These are phyloP conservation scores for Dianthus caryophyllus DNA, from an alignment of 148 eudicot species.

Conservation along the genomic window DNA sequence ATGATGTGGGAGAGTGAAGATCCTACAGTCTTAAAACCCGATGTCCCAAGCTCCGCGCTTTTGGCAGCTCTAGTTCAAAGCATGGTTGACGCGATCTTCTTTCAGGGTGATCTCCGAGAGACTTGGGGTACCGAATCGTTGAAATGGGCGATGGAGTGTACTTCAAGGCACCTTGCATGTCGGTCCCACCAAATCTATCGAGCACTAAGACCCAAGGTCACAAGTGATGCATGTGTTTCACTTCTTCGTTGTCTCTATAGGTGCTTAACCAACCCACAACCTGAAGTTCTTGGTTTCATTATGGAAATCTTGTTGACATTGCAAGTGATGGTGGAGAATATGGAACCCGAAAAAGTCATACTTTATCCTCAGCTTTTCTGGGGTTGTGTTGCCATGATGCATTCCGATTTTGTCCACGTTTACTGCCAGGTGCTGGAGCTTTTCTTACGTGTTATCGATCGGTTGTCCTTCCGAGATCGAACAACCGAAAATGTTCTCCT, in stretches of 20 bases:
- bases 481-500: constrained; percentile 96
- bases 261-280: constrained; percentile 84
- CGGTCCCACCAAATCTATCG: constrained; percentile 98
- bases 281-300: constrained; percentile 80
- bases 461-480: constrained; percentile 82
- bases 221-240: constrained; percentile 88
- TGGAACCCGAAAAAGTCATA: constrained; percentile 98
- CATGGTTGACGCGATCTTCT: constrained; percentile 98
- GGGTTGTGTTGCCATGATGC: constrained; percentile 99
- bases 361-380: constrained; percentile 98
- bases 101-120: constrained; percentile 95
- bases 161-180: constrained; percentile 95
- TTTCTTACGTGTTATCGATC: constrained; percentile 86
- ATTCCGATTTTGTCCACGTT: constrained; percentile 94
- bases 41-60: constrained; percentile 95
- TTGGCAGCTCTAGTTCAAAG: constrained; percentile 96
- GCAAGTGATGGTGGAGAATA: constrained; percentile 98
- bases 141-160: constrained; percentile 99
- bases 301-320: constrained; percentile 91
- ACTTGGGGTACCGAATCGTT: constrained; percentile 97
- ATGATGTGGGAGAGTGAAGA: constrained; percentile 99
- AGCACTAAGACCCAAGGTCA: constrained; percentile 82
- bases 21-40: constrained; percentile 71
- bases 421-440: constrained; percentile 99
- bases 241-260: constrained; percentile 92